A percentile compares a stretch with the other conserved stretches of the same genome.
Conservation (phyloP, 352 stramenopile species). For the Saprolegnia parasitica region DNA sequence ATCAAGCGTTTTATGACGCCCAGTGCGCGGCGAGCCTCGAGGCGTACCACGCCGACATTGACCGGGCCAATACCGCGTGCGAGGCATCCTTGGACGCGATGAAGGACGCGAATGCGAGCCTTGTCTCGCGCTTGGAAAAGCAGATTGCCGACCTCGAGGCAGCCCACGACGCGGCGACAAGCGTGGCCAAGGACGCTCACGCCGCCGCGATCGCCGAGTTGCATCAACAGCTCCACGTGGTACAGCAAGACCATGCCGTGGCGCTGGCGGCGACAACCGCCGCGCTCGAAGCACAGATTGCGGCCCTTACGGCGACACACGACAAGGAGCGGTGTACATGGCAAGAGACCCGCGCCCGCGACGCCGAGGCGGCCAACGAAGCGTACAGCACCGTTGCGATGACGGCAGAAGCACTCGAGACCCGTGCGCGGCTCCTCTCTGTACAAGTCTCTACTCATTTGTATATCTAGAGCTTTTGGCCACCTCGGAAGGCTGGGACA, state of each 20-base stretch:
- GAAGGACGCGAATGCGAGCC: not conserved
- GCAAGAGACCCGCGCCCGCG: not conserved
- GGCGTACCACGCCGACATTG: slow-evolving; percentile 1
- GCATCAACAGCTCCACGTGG: not conserved
- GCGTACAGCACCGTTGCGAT: not conserved
- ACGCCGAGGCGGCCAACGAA: not conserved
- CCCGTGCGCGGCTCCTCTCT: not conserved
- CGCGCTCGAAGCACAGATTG: not conserved
- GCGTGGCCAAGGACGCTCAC: not conserved
- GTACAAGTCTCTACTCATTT: too few relatives aligned
- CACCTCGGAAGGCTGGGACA: not conserved
- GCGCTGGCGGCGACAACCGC: not conserved
- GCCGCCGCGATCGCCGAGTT: not conserved
- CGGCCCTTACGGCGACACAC: not conserved
- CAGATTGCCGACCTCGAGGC: not conserved
- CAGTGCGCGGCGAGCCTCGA: not conserved
- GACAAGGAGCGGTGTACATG: not conserved
- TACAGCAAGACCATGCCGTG: not conserved
- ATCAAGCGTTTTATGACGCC: not conserved
- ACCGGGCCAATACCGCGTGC: not conserved
- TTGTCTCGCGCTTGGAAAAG: not conserved
- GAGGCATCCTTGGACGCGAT: not conserved
- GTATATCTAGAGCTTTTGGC: not conserved
- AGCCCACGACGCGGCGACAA: not conserved
- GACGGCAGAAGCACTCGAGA: not conserved